Percentiles rank a stretch among this genome's conserved stretches.
Conservation (phyloP, 768 basidiomycete genomes). For the Gloeophyllum trabeum region DNA sequence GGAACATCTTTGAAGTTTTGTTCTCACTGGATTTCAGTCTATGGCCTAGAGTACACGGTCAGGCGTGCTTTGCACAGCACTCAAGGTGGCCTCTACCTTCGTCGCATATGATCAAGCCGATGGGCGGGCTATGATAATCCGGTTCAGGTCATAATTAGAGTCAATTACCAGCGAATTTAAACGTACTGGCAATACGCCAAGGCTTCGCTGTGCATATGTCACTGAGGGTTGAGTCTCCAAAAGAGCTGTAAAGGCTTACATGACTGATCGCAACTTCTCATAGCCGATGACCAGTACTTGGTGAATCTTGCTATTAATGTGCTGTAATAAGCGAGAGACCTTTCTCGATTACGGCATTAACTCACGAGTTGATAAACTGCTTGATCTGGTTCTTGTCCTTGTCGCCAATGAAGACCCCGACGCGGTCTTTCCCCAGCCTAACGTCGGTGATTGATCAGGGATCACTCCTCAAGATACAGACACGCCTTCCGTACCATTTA, state of each 20-base stretch:
- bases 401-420: constrained; percentile 50
- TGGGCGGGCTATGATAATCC: constrained; percentile 52
- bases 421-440: constrained; percentile 44
- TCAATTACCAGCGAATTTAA: neutral
- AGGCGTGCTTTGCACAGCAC: constrained; percentile 1
- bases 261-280: constrained; percentile 74
- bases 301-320: constrained; percentile 43
- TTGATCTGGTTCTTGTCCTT: constrained; percentile 46
- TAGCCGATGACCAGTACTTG: constrained; percentile 93
- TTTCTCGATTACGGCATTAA: neutral
- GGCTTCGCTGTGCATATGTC: constrained; percentile 28
- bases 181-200: constrained; percentile 55
- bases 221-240: constrained; percentile 1
- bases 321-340: neutral
- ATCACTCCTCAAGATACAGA: constrained; percentile 25
- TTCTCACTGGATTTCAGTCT: constrained; percentile 85
- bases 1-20: constrained; percentile 85
- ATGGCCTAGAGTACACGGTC: constrained; percentile 47
- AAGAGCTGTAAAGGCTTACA: constrained; percentile 38
- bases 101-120: constrained; percentile 91
- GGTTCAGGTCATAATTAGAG: neutral
- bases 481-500: too few species aligned
- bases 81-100: constrained; percentile 45
- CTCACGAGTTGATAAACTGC: constrained; percentile 58
- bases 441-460: neutral